phyloP scores from a whole-genome alignment of 1,139 yeast species.

The Yamadazyma sp. region DNA sequence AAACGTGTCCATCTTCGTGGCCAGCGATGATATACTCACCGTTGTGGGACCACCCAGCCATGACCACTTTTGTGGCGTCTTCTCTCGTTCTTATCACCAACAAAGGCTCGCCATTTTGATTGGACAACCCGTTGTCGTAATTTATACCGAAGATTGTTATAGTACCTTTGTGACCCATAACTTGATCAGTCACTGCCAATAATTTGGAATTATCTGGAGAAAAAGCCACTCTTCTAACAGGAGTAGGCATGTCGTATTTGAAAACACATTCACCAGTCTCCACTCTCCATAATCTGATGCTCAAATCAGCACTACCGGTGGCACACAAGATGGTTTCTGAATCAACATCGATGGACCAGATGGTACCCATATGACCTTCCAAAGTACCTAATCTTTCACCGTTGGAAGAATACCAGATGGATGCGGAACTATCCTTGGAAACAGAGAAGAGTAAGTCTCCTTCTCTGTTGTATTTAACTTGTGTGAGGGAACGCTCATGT shows the following conservation, averaged over 20 bases:
- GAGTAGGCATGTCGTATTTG: slow-evolving; percentile 77
- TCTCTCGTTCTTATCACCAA: slow-evolving; percentile 64
- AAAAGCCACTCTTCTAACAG: slow-evolving; percentile 89
- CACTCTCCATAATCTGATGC: slow-evolving; percentile 83
- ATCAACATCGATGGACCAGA: slow-evolving; percentile 93
- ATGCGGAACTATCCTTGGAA: slow-evolving; percentile 86
- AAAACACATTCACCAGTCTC: slow-evolving; percentile 73
- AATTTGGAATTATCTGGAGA: slow-evolving; percentile 70
- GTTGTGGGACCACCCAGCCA: slow-evolving; percentile 86
- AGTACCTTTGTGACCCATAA: slow-evolving; percentile 87
- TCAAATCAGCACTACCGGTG: slow-evolving; percentile 91
- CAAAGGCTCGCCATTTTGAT: slow-evolving; percentile 51
- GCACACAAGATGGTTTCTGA: slow-evolving; percentile 63
- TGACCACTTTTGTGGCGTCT: slow-evolving; percentile 67
- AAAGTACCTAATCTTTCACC: slow-evolving; percentile 97
- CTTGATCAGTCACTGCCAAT: slow-evolving; percentile 84
- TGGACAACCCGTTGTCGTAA: slow-evolving; percentile 35
- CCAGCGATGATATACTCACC: slow-evolving; percentile 79
- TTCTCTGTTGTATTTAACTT: slow-evolving; percentile 90
- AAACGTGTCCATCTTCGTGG: slow-evolving; percentile 80
- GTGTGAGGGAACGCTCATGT: slow-evolving; percentile 85
- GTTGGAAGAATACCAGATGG: slow-evolving; percentile 91
- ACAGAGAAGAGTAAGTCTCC: slow-evolving; percentile 93
- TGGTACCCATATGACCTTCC: slow-evolving; percentile 84
- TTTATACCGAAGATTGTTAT: slow-evolving; percentile 67